Conservation (phyloP, 2,329 filamentous ascomycete species). For the Cercospora citrullina region DNA sequence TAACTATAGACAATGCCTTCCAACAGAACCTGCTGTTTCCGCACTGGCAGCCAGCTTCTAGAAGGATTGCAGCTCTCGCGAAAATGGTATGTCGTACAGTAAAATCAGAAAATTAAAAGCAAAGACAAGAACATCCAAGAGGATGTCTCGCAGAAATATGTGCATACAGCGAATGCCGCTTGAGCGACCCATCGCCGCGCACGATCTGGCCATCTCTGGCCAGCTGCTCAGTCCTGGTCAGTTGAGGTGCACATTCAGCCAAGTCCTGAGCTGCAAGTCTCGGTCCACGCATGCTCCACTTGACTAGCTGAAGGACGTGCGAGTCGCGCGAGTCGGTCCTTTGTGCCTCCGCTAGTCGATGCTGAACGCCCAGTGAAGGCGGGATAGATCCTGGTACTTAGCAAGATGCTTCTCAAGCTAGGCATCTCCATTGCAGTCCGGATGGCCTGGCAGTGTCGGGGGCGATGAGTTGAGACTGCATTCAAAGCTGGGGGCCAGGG, state of each 20-base stretch:
- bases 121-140: not conserved
- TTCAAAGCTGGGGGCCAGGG: not conserved
- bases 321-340: not conserved
- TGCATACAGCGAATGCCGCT: not conserved
- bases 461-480: not conserved
- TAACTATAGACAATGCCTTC: not conserved
- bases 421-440: not conserved
- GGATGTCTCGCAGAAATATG: not conserved
- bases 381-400: not conserved
- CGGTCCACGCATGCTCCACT: not conserved
- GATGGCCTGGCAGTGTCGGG: not conserved
- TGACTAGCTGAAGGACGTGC: not conserved
- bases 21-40: conserved; percentile 13
- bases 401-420: not conserved
- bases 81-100: not conserved
- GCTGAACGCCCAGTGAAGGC: not conserved
- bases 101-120: not conserved
- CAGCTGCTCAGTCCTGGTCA: not conserved
- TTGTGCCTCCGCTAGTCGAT: not conserved
- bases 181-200: not conserved
- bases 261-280: not conserved
- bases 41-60: conserved; percentile 17
- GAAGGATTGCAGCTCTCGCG: not conserved
- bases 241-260: not conserved
- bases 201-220: not conserved